These are phyloP conservation scores for Dalbergia cochinchinensis DNA, from an alignment of 306 rosid species.

Conservation along the genomic window DNA sequence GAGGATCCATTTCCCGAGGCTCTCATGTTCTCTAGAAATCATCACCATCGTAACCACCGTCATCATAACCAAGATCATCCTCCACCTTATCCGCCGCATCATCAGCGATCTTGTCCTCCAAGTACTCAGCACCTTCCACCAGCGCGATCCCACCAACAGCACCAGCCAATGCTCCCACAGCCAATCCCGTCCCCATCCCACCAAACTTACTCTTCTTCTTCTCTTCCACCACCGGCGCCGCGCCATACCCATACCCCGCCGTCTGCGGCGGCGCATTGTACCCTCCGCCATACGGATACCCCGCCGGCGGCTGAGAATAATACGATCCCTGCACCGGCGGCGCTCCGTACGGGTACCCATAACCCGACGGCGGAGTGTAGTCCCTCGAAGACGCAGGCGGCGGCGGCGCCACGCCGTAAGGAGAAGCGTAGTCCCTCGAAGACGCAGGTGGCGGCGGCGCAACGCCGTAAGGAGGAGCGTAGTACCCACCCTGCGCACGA, in stretches of 20 bases:
- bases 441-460: conserved; percentile 46
- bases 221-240: conserved; percentile 43
- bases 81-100: conserved; percentile 70
- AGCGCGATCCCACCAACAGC: conserved; percentile 76
- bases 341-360: conserved; percentile 49
- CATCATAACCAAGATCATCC: conserved; percentile 57
- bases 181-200: conserved; percentile 94
- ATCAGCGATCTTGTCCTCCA: conserved; percentile 75
- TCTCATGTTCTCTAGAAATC: conserved; percentile 38
- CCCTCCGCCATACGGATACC: conserved; percentile 45
- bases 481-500: conserved; percentile 53
- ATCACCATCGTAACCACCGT: conserved; percentile 43
- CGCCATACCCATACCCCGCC: background rate
- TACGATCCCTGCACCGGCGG: conserved; percentile 47
- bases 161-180: conserved; percentile 88
- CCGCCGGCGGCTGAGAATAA: conserved; percentile 19
- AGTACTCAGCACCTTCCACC: conserved; percentile 65
- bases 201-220: conserved; percentile 83
- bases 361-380: conserved; percentile 45
- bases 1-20: no score
- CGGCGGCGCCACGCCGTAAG: conserved; percentile 72
- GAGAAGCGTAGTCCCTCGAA: conserved; percentile 57
- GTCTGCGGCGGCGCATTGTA: conserved; percentile 37
- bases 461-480: conserved; percentile 72
- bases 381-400: conserved; percentile 42